Evolutionary conservation across 352 stramenopile species (phyloP).

Genomic region (Phytopythium aichiense): DNA sequence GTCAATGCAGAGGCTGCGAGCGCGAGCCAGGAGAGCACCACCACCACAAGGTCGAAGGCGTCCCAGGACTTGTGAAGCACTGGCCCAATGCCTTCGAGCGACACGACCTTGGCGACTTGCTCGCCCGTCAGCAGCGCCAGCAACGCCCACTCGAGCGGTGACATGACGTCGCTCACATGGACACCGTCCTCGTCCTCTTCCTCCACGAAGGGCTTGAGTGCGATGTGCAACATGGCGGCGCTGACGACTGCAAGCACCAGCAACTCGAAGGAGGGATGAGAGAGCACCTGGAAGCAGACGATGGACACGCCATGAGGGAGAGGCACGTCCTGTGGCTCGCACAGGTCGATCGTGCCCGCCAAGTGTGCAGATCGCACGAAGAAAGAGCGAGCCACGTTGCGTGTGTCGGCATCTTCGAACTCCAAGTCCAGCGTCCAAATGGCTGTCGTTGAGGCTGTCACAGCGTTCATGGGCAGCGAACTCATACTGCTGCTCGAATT

Average conservation of each 20-base stretch:
- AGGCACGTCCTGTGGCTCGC: conserved; percentile 33
- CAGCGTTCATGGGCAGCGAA: background rate
- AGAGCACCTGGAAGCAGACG: conserved; percentile 58
- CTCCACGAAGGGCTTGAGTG: conserved; percentile 52
- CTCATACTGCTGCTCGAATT: conserved; percentile 1
- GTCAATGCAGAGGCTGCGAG: conserved; percentile 22
- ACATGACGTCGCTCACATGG: conserved; percentile 45
- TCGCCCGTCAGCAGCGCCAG: conserved; percentile 66
- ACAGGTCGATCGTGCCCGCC: conserved; percentile 39
- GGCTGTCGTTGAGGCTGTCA: background rate
- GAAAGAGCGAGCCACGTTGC: conserved; percentile 53
- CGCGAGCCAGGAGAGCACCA: conserved; percentile 61
- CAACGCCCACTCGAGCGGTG: conserved; percentile 50
- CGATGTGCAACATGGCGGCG: conserved; percentile 67
- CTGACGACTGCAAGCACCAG: conserved; percentile 59
- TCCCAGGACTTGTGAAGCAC: conserved; percentile 68
- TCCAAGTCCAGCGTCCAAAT: conserved; percentile 66
- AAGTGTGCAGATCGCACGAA: conserved; percentile 51
- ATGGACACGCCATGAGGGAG: conserved; percentile 44
- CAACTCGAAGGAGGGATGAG: conserved; percentile 73
- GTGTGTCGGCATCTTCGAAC: conserved; percentile 47
- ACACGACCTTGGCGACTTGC: conserved; percentile 58
- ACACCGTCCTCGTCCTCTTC: conserved; percentile 27
- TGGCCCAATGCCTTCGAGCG: conserved; percentile 54
- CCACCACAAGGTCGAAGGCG: conserved; percentile 55